Conservation (phyloP, 768 basidiomycete genomes). For the Aureoboletus auriporus region DNA sequence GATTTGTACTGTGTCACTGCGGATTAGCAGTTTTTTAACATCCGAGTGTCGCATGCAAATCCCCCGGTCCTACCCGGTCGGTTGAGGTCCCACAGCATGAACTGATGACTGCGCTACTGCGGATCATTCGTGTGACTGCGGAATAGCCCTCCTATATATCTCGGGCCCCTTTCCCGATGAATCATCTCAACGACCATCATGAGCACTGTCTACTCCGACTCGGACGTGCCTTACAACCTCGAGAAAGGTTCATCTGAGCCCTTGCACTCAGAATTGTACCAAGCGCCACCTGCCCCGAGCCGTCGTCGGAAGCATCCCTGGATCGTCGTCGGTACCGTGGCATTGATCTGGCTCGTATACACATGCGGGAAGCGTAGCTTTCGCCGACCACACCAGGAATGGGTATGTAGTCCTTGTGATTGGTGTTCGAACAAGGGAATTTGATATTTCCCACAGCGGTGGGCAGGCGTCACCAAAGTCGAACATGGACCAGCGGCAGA, state of each 20-base stretch:
- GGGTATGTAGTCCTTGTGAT: slow-evolving; percentile 3
- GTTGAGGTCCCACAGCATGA: too few species aligned
- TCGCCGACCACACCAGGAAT: neutral
- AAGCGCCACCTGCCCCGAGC: neutral
- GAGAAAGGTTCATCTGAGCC: slow-evolving; percentile 19
- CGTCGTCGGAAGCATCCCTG: slow-evolving; percentile 4
- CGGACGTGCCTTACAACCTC: slow-evolving; percentile 4
- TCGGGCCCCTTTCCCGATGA: neutral
- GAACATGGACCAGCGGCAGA: neutral
- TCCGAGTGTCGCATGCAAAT: too few species aligned
- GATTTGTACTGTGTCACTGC: too few species aligned
- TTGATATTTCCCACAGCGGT: slow-evolving; percentile 8
- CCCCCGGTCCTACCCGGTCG: too few species aligned
- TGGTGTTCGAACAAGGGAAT: neutral
- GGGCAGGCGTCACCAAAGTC: neutral
- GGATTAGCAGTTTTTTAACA: too few species aligned
- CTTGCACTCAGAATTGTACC: neutral
- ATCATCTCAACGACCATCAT: slow-evolving; percentile 1
- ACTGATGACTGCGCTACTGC: too few species aligned
- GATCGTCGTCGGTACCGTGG: slow-evolving; percentile 3
- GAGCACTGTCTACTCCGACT: slow-evolving; percentile 5
- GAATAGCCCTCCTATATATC: neutral
- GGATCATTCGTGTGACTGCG: too few species aligned
- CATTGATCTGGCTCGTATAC: slow-evolving; percentile 13
- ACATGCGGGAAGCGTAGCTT: slow-evolving; percentile 6